Base-by-base conservation (phyloP, 345 rosid genomes). In the Dipteronia dyeriana region DNA sequence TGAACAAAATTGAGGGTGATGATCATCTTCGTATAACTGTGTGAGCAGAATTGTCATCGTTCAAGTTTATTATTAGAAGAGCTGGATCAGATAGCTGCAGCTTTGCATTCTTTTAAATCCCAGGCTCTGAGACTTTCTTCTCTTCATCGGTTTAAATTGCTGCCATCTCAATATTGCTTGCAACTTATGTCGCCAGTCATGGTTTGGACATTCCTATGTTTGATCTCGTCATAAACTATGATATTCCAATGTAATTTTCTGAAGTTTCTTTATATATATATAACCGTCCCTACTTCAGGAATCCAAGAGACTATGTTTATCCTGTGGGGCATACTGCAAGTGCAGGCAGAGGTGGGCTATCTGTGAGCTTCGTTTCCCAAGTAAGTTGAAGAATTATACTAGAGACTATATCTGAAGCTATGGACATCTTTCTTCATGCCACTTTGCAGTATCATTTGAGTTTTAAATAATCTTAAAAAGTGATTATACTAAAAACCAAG, bases 261-360 rank as follows among this genome's bases (percentile, higher is more conserved):
- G 51, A 7, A 29, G 62, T 31, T 11, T 60, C 76, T 23, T 62
- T 56, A 31, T 31, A 31, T 54, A 17, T 25, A 71, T 79, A 17
- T 26, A 67, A 70, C 63, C 70, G 38, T 23, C 14, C 51, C 51
- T 26, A 13, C 70, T 84, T 76, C 84, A 96, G 99, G 88, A 84
- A 79, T 82, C 90, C 98, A 5, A 90, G 92, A 78, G 98, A 96
- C 84, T 96, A 96, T 80, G 95, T 91, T 64, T 98, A 96, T 86
- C 97, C 97, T 80, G 99, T 94, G 19, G 97, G 99, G 47, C 95
- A 97, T 85, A 96, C 99, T 47, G 98, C 99, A 73, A 91, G 98
- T 84, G 99, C 99, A 79, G 97, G 99, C 73, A 86, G 98, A 87
- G 94, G 89, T 80, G 97, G 99, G 29, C 78, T 91, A 79, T 95